Conservation (phyloP, 352 stramenopile genomes). For the Phytophthora pisi region DNA sequence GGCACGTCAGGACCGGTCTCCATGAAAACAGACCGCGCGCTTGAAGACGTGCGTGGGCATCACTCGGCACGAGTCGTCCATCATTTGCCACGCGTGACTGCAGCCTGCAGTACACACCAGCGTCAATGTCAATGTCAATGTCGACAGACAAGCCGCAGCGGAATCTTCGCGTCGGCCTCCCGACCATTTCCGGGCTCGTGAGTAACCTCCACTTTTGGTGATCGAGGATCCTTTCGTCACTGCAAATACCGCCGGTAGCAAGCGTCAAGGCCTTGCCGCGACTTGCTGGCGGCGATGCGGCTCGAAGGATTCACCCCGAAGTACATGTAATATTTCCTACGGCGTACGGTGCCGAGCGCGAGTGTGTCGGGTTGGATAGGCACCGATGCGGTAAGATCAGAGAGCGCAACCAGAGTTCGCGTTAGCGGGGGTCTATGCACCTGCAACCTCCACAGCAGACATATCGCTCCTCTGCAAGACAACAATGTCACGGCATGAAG, state of each 20-base stretch:
- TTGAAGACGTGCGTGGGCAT: not conserved
- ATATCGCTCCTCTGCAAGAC: too few relatives aligned
- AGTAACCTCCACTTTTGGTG: constrained; percentile 19
- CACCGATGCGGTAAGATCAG: too few relatives aligned
- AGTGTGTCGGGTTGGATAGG: too few relatives aligned
- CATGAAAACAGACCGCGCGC: constrained; percentile 7
- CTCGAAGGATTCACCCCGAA: too few relatives aligned
- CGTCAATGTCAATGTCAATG: not conserved
- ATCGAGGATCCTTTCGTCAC: constrained; percentile 4
- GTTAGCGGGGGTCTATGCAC: not conserved
- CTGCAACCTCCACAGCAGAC: too few relatives aligned
- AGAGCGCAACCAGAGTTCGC: too few relatives aligned
- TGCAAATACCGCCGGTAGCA: not conserved
- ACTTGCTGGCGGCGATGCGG: not conserved
- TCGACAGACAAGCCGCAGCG: constrained; percentile 17
- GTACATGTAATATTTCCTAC: too few relatives aligned
- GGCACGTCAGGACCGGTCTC: constrained; percentile 4
- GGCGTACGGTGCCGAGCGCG: too few relatives aligned
- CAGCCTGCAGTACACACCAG: not conserved
- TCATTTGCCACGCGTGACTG: constrained; percentile 7
- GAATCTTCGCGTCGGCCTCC: constrained; percentile 16
- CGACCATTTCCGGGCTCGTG: not conserved
- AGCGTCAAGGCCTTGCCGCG: not conserved
- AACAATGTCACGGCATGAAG: too few relatives aligned
- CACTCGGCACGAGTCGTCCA: not conserved